Conservation (phyloP, 192 early-diverging fungal genomes). For the Powellomyces hirtus region DNA sequence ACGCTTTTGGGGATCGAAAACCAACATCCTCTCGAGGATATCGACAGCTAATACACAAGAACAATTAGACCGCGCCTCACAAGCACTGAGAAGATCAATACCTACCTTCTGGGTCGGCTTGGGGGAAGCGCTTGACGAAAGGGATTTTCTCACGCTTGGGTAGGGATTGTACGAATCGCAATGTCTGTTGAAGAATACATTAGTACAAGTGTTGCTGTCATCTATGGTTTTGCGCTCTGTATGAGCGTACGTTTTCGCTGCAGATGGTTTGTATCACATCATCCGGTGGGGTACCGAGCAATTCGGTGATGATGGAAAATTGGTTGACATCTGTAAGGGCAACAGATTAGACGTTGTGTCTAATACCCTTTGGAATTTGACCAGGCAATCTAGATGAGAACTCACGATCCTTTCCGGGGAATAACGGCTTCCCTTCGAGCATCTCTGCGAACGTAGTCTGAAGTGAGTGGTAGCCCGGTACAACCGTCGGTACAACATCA, state of each 20-base stretch:
- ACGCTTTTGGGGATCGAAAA: conserved; percentile 89
- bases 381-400: too few species aligned
- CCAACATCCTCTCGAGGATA: conserved; percentile 86
- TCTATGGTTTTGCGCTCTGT: too few species aligned
- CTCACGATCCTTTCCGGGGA: conserved; percentile 92
- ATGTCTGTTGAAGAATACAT: conserved; percentile 51
- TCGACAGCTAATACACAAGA: conserved; percentile 60
- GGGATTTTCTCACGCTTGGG: conserved; percentile 77
- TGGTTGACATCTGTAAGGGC: conserved; percentile 76
- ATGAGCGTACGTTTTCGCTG: conserved; percentile 85
- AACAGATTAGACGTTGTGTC: not conserved
- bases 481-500: too few species aligned
- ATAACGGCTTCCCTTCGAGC: conserved; percentile 92
- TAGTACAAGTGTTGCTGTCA: not conserved
- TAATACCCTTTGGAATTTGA: not conserved
- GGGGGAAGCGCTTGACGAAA: conserved; percentile 77
- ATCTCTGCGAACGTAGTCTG: conserved; percentile 62
- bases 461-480: not conserved
- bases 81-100: too few species aligned
- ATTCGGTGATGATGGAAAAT: conserved; percentile 91
- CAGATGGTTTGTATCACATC: conserved; percentile 90
- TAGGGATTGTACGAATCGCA: conserved; percentile 86
- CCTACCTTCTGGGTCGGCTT: conserved; percentile 68
- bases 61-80: not conserved
- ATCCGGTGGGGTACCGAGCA: conserved; percentile 89